These are phyloP conservation scores for Phytopythium mirpurense DNA, from an alignment of 352 stramenopile genomes.

Conservation along the genomic window DNA sequence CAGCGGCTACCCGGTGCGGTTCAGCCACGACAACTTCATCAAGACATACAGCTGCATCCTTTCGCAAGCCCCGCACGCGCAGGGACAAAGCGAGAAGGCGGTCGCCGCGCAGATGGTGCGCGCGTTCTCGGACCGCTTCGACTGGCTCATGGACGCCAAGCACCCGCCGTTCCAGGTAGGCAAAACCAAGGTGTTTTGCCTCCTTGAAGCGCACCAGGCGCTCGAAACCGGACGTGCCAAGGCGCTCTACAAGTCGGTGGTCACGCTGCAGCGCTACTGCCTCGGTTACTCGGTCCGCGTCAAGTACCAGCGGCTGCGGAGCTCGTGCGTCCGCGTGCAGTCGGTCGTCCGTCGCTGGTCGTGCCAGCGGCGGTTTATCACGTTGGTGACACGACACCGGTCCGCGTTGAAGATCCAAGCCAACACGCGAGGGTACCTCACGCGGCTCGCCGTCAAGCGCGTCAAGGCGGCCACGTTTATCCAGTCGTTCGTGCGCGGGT, in stretches of 20 bases:
- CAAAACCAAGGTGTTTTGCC: constrained; percentile 79
- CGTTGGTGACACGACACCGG: constrained; percentile 28
- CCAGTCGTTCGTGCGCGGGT: constrained; percentile 78
- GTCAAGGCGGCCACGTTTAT: constrained; percentile 50
- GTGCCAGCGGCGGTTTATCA: constrained; percentile 42
- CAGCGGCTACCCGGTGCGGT: constrained; percentile 92
- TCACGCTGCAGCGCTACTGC: constrained; percentile 72
- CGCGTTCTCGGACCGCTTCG: constrained; percentile 30
- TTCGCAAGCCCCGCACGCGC: constrained; percentile 28
- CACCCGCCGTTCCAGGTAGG: constrained; percentile 72
- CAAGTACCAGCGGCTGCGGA: constrained; percentile 44
- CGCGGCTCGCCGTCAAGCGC: constrained; percentile 31
- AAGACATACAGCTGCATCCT: constrained; percentile 77
- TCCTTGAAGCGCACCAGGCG: constrained; percentile 62
- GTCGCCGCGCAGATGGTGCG: constrained; percentile 45
- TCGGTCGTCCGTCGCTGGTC: constrained; percentile 39
- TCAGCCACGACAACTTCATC: constrained; percentile 91
- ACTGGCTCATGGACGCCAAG: constrained; percentile 30
- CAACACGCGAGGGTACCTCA: constrained; percentile 36
- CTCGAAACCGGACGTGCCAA: constrained; percentile 55
- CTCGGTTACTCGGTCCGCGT: constrained; percentile 47
- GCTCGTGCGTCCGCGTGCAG: constrained; percentile 49
- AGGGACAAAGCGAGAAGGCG: constrained; percentile 39
- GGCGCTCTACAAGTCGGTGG: constrained; percentile 64
- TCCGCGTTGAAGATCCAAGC: constrained; percentile 51